phyloP scores from a whole-genome alignment of 495 filamentous ascomycete species.

The Glarea lozoyensis region DNA sequence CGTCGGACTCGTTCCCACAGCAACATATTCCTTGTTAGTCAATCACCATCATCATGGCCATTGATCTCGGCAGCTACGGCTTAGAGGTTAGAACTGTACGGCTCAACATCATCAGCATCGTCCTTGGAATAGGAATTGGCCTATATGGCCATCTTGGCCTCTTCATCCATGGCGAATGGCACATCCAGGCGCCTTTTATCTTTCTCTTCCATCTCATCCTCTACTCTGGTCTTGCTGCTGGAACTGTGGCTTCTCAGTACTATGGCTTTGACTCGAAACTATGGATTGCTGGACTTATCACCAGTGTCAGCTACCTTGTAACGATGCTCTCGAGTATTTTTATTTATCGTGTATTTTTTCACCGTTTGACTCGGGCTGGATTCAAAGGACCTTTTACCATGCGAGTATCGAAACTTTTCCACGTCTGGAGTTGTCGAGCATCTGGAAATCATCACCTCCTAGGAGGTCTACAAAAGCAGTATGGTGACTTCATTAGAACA shows the following conservation, averaged over 20 bases:
- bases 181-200: not conserved
- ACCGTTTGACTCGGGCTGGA: not conserved
- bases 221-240: not conserved
- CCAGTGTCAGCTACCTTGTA: not conserved
- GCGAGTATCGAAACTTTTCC: conserved; percentile 29
- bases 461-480: conserved; percentile 25
- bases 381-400: not conserved
- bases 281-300: not conserved
- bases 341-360: not conserved
- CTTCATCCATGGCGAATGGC: not conserved
- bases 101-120: too few species aligned
- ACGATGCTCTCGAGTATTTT: not conserved
- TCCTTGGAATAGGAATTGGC: not conserved
- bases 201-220: not conserved
- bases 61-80: too few species aligned
- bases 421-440: conserved; percentile 22
- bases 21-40: too few species aligned
- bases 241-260: not conserved
- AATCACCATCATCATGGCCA: too few species aligned
- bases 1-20: too few species aligned
- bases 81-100: too few species aligned
- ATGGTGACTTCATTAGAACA: conserved; percentile 34
- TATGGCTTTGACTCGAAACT: too few species aligned
- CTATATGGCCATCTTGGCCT: not conserved
- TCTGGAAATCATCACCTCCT: conserved; percentile 29